Evolutionary conservation across 2,329 filamentous ascomycete genomes (phyloP), one percentile per base, ranked within the genome.

Genomic region (Monosporascus cannonballus): DNA sequence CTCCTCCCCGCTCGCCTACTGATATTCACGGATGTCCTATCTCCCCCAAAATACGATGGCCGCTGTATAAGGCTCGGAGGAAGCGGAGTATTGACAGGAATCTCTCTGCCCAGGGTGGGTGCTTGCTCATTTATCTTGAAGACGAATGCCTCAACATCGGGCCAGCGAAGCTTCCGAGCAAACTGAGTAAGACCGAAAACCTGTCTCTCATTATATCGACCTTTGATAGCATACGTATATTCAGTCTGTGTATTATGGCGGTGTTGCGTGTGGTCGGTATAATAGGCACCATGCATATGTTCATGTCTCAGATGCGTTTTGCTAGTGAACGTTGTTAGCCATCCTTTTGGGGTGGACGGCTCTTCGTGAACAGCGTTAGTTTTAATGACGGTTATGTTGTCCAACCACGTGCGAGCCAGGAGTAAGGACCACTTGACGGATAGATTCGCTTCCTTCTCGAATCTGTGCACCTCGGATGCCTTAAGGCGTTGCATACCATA

Each of bases 371-470:
- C 59, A 17, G 64, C 59, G 48, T 74, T 69, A 25, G 72, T 68
- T 57, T 74, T 78, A 49, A 77, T 73, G 24, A 87, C 72, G 8
- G 77, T 76, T 30, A 87, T 84, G 54, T 87, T 87, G 56, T 86
- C 81, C n/a, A 87, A 74, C 84, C 84, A 87, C 44, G 77, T 76
- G 25, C 83, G 75, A 17, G 84, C 84, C 34, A 87, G 72, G 41
- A 86, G 72, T 39, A 87, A 69, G 4, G 84, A 86, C 84, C 84
- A 87, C 61, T 80, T 84, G 20, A 87, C 81, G n/a, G 80, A 78
- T 14, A 72, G 65, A 24, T 78, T 85, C 25, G 83, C 81, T 42
- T 80, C 78, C 58, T 80, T 79, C 60, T 86, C 83, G 54, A 87
- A 86, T 45, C 76, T 76, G 47, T 79, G 75, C 3, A 85, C 73